Base-by-base conservation (phyloP, 768 basidiomycete species). In the Termitomyces sp. region DNA sequence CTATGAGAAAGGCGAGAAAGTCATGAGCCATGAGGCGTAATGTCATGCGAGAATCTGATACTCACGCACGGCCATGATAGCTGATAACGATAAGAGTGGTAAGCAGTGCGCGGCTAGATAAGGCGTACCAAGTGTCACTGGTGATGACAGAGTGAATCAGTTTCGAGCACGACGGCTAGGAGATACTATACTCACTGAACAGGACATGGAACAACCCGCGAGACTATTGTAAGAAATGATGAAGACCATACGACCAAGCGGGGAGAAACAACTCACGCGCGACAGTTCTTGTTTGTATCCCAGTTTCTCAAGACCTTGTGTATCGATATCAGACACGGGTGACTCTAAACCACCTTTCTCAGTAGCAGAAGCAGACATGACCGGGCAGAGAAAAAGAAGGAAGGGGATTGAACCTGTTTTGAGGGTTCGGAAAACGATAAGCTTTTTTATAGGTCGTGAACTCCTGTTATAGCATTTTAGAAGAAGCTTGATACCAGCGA, bases 21-120 rank as follows among this genome's bases (percentile, higher is more conserved):
- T n/a, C n/a, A 51, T 8, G 15, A 39, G 55, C 45, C 52, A 63
- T 53, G 44, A 28, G 44, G 36, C 32, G 7, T 13, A 3, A 39
- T 32, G 8, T 45, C 44, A 52, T 24, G 32, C 13, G 11, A 45
- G 44, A 2, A 48, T 22, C 20, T 22, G 4, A 2, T 35, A 81
- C 84, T 72, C 65, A 85, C 85, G 85, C 60, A 86, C 84, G 35
- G 85, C 84, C 75, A 85, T 81, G 36, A 86, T 86, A 11, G 85
- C 85, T 86, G 53, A 24, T 28, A 55, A 55, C 13, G 39, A 51
- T 12, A 39, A 13, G 20, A 18, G 28, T 24, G 32, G 40, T 67
- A 46, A 70, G 62, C 11, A n/a, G 5, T 39, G 28, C 40, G 18
- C 32, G 52, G 13, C 32, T 42, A 28, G 42, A 20, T 24, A n/a